Evolutionary conservation across 2,329 filamentous ascomycete species (phyloP).

Genomic region (Gaeumannomyces tritici): DNA sequence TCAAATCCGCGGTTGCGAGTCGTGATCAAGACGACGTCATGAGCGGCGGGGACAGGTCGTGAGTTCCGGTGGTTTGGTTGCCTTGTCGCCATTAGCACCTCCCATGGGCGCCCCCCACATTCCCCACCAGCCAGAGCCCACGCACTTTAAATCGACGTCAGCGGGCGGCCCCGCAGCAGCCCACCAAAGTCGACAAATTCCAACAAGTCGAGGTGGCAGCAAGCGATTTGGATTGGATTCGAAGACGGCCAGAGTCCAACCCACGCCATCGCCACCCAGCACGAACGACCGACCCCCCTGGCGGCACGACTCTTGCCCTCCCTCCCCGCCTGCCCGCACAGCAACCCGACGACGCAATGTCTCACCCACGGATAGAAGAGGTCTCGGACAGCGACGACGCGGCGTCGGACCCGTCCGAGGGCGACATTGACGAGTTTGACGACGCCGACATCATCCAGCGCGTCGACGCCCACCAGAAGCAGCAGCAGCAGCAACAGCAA

Average conservation of each 20-base stretch:
- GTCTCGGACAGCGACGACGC: constrained; percentile 71
- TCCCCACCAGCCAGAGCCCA: neutral
- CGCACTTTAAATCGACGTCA: neutral
- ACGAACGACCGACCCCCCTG: neutral
- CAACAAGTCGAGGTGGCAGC: neutral
- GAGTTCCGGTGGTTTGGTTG: too few relatives aligned
- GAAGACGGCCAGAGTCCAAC: too few relatives aligned
- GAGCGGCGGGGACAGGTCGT: too few relatives aligned
- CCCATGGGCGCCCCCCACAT: neutral
- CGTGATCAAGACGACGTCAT: neutral
- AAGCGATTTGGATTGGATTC: neutral
- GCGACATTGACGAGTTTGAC: constrained; percentile 61
- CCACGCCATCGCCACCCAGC: too few relatives aligned
- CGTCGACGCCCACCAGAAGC: constrained; percentile 14
- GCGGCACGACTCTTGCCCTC: too few relatives aligned
- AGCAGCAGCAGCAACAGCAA: constrained; percentile 8
- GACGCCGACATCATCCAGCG: constrained; percentile 47
- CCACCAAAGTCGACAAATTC: neutral
- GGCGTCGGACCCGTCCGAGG: constrained; percentile 76
- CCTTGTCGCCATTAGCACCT: neutral
- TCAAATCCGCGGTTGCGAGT: too few relatives aligned
- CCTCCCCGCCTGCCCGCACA: neutral
- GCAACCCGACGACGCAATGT: constrained; percentile 50
- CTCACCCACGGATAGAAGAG: constrained; percentile 85
- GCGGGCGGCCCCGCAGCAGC: neutral